Base-by-base conservation (phyloP, 148 eudicot species). In the Linanthus parryae region DNA sequence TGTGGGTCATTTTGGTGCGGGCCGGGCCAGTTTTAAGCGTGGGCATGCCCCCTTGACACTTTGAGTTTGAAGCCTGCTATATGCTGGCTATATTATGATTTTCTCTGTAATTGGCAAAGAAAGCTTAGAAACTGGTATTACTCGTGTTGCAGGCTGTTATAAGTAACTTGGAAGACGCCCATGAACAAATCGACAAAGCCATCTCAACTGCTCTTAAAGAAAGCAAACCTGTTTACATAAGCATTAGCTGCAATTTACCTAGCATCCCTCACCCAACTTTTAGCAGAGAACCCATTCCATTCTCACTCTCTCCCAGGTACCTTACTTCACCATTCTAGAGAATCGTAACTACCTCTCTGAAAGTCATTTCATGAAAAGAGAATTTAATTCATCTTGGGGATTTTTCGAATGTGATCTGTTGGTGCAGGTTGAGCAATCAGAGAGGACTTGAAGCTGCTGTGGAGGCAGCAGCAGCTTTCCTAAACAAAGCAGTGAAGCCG, bases 171-270 rank as follows among this genome's bases (percentile, higher is more conserved):
- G 51, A 46, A 24, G 51, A 46, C 26, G 51, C 51, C n/a, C 69
- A 65, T 15, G 69, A 65, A 34, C 57, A 56, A 26, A 57, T 65
- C 7, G 69, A 65, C 37, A 57, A 36, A 14, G 69, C 69, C 17
- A 57, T 65, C 17, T 48, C 69, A 5, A 65, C 69, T 20, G 62
- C 57, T 38, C 22, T 65, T 2, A 57, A 43, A 44, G 69, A 65
- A 34, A 56, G 69, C 59, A 65, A 65, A 57, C 69, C 69, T 9
- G 69, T 57, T n/a, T 65, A 65, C 34, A 65, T 65, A 16, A 65
- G 69, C 62, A 45, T 65, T 13, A 65, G 69, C 43, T 65, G 69
- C 34, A 65, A 65, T 34, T 49, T 65, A 4, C 56, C 69, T 1
- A 48, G 56, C 3, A 57, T 65, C 42, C 57, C 57, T 27, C 69